Conservation (phyloP, 306 rosid genomes). For the Astragalus membranaceus region DNA sequence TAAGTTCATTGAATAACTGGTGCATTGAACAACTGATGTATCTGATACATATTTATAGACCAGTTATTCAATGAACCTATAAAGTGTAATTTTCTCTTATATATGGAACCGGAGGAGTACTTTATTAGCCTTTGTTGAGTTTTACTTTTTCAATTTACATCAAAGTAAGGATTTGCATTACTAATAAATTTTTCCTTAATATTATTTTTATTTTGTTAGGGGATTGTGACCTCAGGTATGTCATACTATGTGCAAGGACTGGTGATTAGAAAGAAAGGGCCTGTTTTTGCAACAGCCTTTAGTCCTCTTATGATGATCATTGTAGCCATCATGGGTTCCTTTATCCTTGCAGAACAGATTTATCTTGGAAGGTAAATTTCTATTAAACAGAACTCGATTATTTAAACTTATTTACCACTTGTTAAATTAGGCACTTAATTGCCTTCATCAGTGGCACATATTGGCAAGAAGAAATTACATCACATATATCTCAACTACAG, state of each 20-base stretch:
- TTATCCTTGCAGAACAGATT: constrained; percentile 68
- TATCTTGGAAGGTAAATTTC: constrained; percentile 78
- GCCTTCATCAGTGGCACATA: neutral
- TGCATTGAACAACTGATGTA: too few species aligned
- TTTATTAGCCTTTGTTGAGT: neutral
- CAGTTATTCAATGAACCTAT: too few species aligned
- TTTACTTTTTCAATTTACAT: neutral
- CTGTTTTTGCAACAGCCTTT: constrained; percentile 94
- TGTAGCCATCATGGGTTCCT: constrained; percentile 87
- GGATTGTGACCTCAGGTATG: constrained; percentile 81
- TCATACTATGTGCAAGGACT: constrained; percentile 94
- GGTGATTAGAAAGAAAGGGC: constrained; percentile 81
- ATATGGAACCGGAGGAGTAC: too few species aligned
- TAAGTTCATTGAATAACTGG: too few species aligned
- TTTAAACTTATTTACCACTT: too few species aligned
- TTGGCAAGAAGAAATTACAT: neutral
- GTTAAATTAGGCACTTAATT: neutral
- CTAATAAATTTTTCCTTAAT: neutral
- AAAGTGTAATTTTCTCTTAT: too few species aligned
- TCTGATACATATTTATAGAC: too few species aligned
- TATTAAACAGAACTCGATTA: too few species aligned
- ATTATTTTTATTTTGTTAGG: constrained; percentile 29
- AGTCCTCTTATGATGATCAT: constrained; percentile 97
- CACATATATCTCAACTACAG: neutral
- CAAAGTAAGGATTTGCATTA: neutral